Evolutionary conservation across 495 filamentous ascomycete species (phyloP).

Genomic region (Aspergillus carlsbadensis): DNA sequence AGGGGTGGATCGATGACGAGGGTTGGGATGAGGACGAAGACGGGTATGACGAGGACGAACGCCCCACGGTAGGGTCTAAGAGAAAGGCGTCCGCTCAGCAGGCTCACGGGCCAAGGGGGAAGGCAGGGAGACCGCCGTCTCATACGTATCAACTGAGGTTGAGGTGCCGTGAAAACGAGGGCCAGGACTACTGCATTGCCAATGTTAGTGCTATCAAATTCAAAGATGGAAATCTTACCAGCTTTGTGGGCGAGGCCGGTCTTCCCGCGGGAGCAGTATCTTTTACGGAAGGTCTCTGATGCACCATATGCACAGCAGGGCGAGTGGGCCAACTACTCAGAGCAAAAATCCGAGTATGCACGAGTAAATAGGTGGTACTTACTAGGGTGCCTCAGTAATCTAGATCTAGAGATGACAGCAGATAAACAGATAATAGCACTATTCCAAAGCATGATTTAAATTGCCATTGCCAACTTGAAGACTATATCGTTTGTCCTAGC

Average conservation of each 20-base stretch:
- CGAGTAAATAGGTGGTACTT: constrained; percentile 22
- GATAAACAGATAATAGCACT: too few species aligned
- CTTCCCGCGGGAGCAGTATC: constrained; percentile 15
- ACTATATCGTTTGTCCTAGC: too few species aligned
- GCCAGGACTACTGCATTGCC: constrained; percentile 11
- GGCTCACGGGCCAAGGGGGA: constrained; percentile 12
- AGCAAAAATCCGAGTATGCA: constrained; percentile 11
- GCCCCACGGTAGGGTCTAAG: constrained; percentile 9
- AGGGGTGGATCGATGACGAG: background rate
- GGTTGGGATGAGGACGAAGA: background rate
- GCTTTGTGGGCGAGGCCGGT: constrained; percentile 19
- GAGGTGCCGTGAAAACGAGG: constrained; percentile 25
- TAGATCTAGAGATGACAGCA: too few species aligned
- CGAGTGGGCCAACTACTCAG: constrained; percentile 23
- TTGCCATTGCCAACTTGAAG: too few species aligned
- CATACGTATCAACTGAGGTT: constrained; percentile 18
- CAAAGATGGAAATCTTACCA: constrained; percentile 18
- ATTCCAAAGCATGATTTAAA: too few species aligned
- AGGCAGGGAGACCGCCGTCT: constrained; percentile 16
- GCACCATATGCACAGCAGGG: constrained; percentile 6
- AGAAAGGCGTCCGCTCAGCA: constrained; percentile 9
- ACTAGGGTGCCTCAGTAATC: too few species aligned
- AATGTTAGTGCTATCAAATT: constrained; percentile 27
- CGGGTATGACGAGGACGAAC: background rate
- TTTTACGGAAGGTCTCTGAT: constrained; percentile 28